A percentile compares a stretch with the other conserved stretches of the same genome.
phyloP scores from a whole-genome alignment of 495 filamentous ascomycete species.

The Hyphodiscus hymeniophilus region DNA sequence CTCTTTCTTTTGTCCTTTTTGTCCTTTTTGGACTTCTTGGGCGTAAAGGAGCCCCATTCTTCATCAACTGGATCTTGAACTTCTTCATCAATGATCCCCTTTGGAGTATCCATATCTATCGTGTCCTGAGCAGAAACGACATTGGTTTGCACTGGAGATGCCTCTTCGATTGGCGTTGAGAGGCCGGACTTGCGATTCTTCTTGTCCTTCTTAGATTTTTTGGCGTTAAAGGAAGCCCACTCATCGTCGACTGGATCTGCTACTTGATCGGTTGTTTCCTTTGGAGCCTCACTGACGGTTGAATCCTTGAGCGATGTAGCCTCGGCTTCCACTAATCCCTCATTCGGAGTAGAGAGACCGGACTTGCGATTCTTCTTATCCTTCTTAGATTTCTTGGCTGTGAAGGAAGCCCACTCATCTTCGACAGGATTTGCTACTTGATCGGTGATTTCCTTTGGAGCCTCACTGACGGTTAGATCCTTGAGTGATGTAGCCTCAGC shows the following conservation, averaged over 20 bases:
- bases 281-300: too few species aligned
- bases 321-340: background rate
- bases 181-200: constrained; percentile 18
- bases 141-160: background rate
- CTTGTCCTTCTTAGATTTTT: constrained; percentile 23
- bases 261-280: background rate
- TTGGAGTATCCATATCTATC: too few species aligned
- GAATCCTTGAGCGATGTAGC: too few species aligned
- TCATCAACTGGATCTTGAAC: background rate
- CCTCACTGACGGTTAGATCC: background rate
- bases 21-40: constrained; percentile 19
- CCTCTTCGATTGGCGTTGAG: constrained; percentile 1
- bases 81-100: background rate
- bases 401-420: constrained; percentile 8
- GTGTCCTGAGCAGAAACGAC: background rate
- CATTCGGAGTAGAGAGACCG: constrained; percentile 6
- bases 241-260: background rate
- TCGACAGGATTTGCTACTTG: too few species aligned
- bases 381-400: constrained; percentile 20
- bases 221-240: background rate
- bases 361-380: constrained; percentile 21
- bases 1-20: constrained; percentile 22
- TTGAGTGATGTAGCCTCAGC: too few species aligned
- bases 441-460: background rate
- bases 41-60: background rate